Evolutionary conservation across 2,329 filamentous ascomycete genomes (phyloP).

Genomic region (Pseudocercospora fuligena): DNA sequence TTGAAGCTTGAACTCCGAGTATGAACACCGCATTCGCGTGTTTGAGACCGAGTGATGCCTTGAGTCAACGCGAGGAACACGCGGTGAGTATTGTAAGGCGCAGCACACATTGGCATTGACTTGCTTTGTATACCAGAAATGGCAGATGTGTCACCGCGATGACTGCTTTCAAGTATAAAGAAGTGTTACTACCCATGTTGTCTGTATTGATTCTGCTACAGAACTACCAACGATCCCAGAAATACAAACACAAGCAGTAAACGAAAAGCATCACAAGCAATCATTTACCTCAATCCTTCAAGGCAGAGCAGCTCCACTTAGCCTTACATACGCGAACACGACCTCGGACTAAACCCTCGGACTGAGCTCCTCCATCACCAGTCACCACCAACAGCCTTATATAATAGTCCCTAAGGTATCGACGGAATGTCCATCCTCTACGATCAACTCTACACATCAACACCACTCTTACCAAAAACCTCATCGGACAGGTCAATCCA

Average conservation of each 20-base stretch:
- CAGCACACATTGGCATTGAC: slow-evolving; percentile 1
- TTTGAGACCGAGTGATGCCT: slow-evolving; percentile 7
- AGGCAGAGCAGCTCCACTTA: background rate
- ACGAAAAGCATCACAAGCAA: too few relatives aligned
- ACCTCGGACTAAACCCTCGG: background rate
- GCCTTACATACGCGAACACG: background rate
- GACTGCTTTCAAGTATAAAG: background rate
- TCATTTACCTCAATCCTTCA: background rate
- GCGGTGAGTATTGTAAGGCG: background rate
- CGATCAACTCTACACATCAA: slow-evolving; percentile 22
- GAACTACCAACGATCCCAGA: background rate
- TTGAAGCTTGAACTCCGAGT: slow-evolving; percentile 3
- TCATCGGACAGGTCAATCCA: slow-evolving; percentile 11
- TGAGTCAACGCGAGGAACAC: slow-evolving; percentile 8
- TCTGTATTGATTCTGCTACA: background rate
- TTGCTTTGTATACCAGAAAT: background rate
- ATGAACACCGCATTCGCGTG: slow-evolving; percentile 11
- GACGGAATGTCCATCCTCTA: slow-evolving; percentile 18
- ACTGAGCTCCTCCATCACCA: background rate
- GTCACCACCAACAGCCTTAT: background rate
- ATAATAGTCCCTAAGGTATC: background rate
- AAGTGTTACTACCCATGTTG: background rate
- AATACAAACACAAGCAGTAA: background rate
- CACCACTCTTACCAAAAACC: slow-evolving; percentile 5
- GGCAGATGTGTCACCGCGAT: background rate